Evolutionary conservation across 352 stramenopile species (phyloP), one percentile per base, ranked within the genome.

Genomic region (Pythium brachiatum): DNA sequence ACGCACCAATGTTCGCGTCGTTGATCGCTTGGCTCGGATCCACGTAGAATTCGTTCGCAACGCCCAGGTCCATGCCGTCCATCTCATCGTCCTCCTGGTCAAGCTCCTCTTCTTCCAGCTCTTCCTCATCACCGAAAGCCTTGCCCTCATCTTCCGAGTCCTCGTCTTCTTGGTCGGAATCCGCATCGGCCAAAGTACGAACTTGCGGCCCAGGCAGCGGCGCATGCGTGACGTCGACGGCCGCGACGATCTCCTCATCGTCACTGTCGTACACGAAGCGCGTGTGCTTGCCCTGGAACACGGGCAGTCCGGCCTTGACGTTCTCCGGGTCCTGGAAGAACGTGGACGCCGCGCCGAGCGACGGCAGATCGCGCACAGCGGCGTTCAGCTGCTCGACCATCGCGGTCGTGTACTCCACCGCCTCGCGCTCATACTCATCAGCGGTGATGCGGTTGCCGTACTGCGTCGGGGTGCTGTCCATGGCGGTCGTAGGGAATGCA

Each of bases 281-380:
- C 68, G 80, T 91, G 78, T 91, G 82, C 62, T 82, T 88, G 27
- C 82, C 82, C 66, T 89, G 82, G 65, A 91, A 91, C 13, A 91
- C 75, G 1, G 82, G 82, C 31, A 91, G 73, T 7, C 82, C 82
- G 21, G 68, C 72, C 51, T 68, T 53, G 50, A 89, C 68, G 67
- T 91, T 91, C 52, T 61, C 58, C 23, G 74, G 70, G 72, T 83
- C 67, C 70, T 86, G 75, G 68, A 88, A 91, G 57, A 88, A 91
- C 39, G 68, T 55, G 27, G 79, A 88, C 56, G 76, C 77, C 29
- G 66, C 69, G 46, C 79, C 81, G 16, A 91, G 38, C 60, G 68
- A 69, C 15, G 82, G 79, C 23, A 78, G 54, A 26, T 66, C 62
- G 27, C 82, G 79, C 67, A 91, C 82, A 15, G 62, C 73, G 11